phyloP scores from a whole-genome alignment of 306 rosid genomes.

The Prunus mira region DNA sequence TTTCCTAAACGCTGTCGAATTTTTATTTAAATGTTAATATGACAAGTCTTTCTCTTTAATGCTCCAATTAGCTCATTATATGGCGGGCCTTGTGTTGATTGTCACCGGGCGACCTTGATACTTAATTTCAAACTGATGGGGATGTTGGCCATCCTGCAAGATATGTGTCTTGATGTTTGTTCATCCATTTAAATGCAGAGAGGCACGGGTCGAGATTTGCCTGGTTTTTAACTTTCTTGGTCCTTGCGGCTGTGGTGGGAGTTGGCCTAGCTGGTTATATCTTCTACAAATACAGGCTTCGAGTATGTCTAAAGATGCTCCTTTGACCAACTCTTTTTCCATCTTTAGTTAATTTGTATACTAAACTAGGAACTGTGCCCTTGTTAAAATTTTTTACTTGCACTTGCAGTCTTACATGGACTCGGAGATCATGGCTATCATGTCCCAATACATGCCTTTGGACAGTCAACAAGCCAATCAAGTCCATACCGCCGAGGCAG shows the following conservation, averaged over 20 bases:
- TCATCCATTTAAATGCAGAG: conserved; percentile 42
- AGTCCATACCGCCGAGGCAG: conserved; percentile 53
- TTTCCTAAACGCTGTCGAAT: no score
- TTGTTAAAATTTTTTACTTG: neutral
- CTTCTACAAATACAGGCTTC: conserved; percentile 90
- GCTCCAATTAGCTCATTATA: no score
- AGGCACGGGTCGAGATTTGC: conserved; percentile 63
- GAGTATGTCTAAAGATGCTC: conserved; percentile 52
- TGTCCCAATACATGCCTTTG: conserved; percentile 97
- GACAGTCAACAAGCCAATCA: conserved; percentile 58
- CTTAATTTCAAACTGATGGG: neutral
- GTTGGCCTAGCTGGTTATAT: conserved; percentile 67
- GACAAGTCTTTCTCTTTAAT: no score
- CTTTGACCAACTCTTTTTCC: neutral
- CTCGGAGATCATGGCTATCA: conserved; percentile 92
- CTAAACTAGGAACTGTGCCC: conserved; percentile 1
- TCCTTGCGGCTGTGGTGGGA: conserved; percentile 57
- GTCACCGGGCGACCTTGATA: neutral
- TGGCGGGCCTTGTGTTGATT: neutral
- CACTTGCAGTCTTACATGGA: conserved; percentile 85
- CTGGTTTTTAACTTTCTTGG: conserved; percentile 42
- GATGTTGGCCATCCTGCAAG: neutral
- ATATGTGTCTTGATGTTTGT: conserved; percentile 14
- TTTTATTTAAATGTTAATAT: no score
- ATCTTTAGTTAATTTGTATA: neutral